Base-by-base conservation (phyloP, 805 yeast species). In the Wickerhamiella allomyrinae region DNA sequence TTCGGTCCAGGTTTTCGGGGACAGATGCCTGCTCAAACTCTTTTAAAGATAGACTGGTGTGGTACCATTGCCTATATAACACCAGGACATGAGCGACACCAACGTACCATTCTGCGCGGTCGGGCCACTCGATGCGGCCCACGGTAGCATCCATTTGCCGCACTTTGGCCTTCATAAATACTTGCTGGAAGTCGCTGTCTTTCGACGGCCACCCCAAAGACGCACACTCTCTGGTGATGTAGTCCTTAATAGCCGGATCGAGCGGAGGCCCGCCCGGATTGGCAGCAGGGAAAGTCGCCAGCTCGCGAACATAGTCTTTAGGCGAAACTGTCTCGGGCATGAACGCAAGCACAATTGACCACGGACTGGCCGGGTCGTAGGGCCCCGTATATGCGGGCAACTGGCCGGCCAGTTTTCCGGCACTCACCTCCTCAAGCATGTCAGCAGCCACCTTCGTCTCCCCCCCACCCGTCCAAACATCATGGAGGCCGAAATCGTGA, bases 321-420 rank as follows among this genome's bases (percentile, higher is more conserved):
- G 57, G 56, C 11, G 51, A 46, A 9, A 45, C 41, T 0, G 60
- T 48, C 29, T 53, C 63, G 2, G 66, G 66, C 33, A 53, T 37
- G 27, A 58, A 49, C 20, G 50, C 45, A 24, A 60, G 41, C 7
- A 51, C 33, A 20, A 61, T 42, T 3, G 57, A 43, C 43, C 51
- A 51, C 5, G 62, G 63, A 19, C 57, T 53, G 6, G 43, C 38
- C 2, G 59, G 46, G 11, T 50, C 51, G 24, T 39, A 47, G 8
- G 51, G 47, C 13, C 40, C 20, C 5, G 5, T 20, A 37, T 41
- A 47, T 5, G 25, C 21, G n/a, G 31, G 31, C 31, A 27, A 17
- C 11, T 27, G 9, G 31, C 31, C 31, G 31, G 31, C 31, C 31
- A 27, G 15, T 27, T 27, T 27, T 27, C 31, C 31, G 5, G 31